A percentile compares a stretch with the other conserved stretches of the same genome.
Evolutionary conservation across 2,329 filamentous ascomycete species (phyloP).

Genomic region (Gyromitra esculenta): DNA sequence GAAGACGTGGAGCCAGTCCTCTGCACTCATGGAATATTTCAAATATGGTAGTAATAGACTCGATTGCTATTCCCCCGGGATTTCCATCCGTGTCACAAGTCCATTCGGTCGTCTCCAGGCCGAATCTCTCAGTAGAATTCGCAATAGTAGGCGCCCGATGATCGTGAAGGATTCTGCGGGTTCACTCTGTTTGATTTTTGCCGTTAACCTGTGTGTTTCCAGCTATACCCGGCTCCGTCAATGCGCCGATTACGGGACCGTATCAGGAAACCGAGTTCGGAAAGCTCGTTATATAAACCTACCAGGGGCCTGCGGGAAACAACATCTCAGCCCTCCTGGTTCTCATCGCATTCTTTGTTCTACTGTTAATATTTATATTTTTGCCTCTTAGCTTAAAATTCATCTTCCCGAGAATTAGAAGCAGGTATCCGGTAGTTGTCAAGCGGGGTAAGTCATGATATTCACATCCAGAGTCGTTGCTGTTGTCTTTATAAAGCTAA

Average conservation of each 20-base stretch:
- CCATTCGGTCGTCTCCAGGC: conserved; percentile 29
- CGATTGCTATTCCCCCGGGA: conserved; percentile 19
- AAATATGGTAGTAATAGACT: conserved; percentile 5
- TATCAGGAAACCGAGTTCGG: conserved; percentile 10
- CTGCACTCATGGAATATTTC: conserved; percentile 8
- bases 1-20: conserved; percentile 36
- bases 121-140: background rate
- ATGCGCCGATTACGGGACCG: conserved; percentile 5
- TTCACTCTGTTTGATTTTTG: conserved; percentile 11
- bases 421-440: conserved; percentile 24
- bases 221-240: conserved; percentile 1
- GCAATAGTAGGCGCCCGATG: conserved; percentile 2
- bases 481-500: conserved; percentile 28
- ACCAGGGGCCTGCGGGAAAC: conserved; percentile 28
- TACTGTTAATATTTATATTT: conserved; percentile 9
- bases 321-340: conserved; percentile 24
- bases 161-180: conserved; percentile 3
- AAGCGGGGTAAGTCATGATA: conserved; percentile 33
- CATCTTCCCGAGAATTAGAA: conserved; percentile 3
- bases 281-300: conserved; percentile 41
- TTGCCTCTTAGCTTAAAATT: conserved; percentile 14
- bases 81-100: conserved; percentile 30
- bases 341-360: conserved; percentile 30
- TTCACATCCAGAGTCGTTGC: background rate
- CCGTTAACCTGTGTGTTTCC: background rate